Evolutionary conservation across 1,284 basidiomycete species (phyloP), one percentile per base, ranked within the genome.

Genomic region (Cystobasidiaceae sp.): DNA sequence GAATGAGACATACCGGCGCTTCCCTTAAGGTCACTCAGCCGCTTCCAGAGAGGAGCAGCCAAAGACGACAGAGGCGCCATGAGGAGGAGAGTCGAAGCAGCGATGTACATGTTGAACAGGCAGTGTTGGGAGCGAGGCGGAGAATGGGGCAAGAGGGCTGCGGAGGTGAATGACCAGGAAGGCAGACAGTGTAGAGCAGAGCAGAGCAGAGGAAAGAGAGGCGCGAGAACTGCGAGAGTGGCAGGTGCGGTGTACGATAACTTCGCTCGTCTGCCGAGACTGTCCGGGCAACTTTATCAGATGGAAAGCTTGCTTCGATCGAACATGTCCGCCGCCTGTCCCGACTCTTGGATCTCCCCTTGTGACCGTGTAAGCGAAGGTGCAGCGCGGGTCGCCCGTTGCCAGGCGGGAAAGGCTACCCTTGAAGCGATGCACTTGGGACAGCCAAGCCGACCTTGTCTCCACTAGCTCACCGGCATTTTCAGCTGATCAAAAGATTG

Each of bases 21-120:
- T n/a, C 6, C 32, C 39, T 30, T 44, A 2, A 56, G 54, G 32
- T 56, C 27, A 41, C 54, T 56, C n/a, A 11, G 37, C 11, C 23
- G 54, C 44, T 23, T 56, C 39, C 17, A 41, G 39, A 56, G 54
- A 17, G 54, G 54, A 43, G 54, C 54, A 4, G 54, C 54, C 23
- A 56, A 30, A 7, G 39, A 37, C 27, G 32, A 27, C n/a, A 56
- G 41, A 9, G 50, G 50, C 13, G 50, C 33, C 30, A 52, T 37
- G 27, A 25, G 33, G 33, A 52, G 21, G 21, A 52, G 4, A 23
- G 50, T 37, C 15, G 50, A 52, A 1, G 33, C 9, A 2, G 41
- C 33, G 50, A 23, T 23, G 50, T 25, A n/a, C 50, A 52, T 52
- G 1, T 39, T 4, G 54, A 3, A 15, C 17, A 37, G 48, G 23